Conservation (phyloP, 345 rosid species). For the Aegle marmelos region DNA sequence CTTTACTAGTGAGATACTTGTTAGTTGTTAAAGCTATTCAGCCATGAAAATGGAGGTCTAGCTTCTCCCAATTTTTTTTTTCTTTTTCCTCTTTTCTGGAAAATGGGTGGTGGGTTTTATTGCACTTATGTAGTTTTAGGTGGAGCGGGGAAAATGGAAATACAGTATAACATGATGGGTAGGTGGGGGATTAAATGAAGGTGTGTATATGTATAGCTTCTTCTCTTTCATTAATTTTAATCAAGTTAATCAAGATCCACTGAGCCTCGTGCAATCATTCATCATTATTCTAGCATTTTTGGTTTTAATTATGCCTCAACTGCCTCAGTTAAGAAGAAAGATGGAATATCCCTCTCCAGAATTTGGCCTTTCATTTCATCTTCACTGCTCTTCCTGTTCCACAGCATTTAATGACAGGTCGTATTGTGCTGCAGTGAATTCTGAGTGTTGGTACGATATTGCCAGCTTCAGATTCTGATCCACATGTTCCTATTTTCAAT, state of each 20-base stretch:
- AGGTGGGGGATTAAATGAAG: conserved; percentile 36
- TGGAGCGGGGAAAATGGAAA: conserved; percentile 33
- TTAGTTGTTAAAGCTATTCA: conserved; percentile 19
- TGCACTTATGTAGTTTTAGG: conserved; percentile 35
- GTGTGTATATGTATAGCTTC: conserved; percentile 47
- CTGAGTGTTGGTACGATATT: not conserved
- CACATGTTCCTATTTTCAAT: not conserved
- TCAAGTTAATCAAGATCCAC: conserved; percentile 22
- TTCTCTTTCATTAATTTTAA: conserved; percentile 23
- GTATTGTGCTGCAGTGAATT: not conserved
- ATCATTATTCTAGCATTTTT: conserved; percentile 23
- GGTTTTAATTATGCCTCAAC: not conserved
- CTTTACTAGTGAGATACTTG: conserved; percentile 19
- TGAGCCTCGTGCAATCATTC: conserved; percentile 36
- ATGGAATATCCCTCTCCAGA: not conserved
- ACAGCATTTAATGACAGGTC: not conserved
- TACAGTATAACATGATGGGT: conserved; percentile 31
- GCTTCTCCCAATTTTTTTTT: conserved; percentile 5
- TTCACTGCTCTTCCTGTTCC: not conserved
- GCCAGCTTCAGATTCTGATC: not conserved
- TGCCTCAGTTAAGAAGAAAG: not conserved
- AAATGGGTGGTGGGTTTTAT: conserved; percentile 32
- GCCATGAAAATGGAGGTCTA: conserved; percentile 28
- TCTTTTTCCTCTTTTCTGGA: not conserved
- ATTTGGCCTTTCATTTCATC: not conserved